Conservation (phyloP, 169 alveolate species). For the Plasmodium ovale region DNA sequence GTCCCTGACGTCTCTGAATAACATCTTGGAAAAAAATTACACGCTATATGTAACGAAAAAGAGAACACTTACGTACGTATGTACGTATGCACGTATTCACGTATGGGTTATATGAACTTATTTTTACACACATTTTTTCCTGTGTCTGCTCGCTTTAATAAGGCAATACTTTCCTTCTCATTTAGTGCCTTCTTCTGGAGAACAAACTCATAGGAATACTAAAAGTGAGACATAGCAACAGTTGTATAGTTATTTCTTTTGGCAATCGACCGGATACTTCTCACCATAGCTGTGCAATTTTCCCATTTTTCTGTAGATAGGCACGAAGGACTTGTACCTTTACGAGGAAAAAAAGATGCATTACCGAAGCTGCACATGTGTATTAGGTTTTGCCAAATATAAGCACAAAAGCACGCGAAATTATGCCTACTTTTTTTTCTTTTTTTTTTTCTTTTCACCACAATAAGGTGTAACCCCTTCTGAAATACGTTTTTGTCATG, state of each 20-base stretch:
- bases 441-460: not conserved
- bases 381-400: constrained; percentile 34
- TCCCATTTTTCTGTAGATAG: constrained; percentile 18
- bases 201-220: constrained; percentile 28
- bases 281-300: not conserved
- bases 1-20: constrained; percentile 13
- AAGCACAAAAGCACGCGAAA: not conserved
- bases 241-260: not conserved
- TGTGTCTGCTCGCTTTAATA: not conserved
- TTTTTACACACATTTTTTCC: not conserved
- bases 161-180: not conserved
- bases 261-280: too few relatives aligned
- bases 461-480: not conserved
- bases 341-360: constrained; percentile 32
- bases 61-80: not conserved
- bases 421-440: not conserved
- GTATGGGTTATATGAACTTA: not conserved
- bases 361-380: constrained; percentile 27
- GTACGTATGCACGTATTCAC: not conserved
- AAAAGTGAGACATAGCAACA: constrained; percentile 8
- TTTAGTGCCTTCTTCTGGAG: constrained; percentile 11
- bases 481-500: not conserved
- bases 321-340: constrained; percentile 15
- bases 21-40: constrained; percentile 18
- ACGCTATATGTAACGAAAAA: constrained; percentile 39